Evolutionary conservation across 257 asterid genomes (phyloP).

Genomic region (Solanum peruvianum): DNA sequence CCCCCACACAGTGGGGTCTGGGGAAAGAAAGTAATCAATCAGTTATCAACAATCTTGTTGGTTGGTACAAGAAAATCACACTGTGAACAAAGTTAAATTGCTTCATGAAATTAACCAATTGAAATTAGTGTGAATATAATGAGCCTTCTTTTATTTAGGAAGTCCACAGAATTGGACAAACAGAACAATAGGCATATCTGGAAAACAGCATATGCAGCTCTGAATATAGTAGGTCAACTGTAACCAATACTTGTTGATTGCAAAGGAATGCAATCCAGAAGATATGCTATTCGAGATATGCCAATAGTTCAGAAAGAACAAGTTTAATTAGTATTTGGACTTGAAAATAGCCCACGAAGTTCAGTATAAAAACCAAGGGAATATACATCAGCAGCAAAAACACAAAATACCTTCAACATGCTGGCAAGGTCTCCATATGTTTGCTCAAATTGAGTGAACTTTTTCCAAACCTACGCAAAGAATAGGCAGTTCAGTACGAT

Average conservation of each 20-base stretch:
- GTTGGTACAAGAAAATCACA: not conserved
- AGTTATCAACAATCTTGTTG: not conserved
- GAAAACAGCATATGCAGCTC: not conserved
- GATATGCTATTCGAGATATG: not conserved
- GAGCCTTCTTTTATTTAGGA: not conserved
- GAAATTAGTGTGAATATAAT: not conserved
- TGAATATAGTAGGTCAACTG: not conserved
- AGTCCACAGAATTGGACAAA: not conserved
- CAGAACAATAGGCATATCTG: not conserved
- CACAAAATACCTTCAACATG: conserved; percentile 70
- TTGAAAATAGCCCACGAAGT: not conserved
- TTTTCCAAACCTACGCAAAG: conserved; percentile 77
- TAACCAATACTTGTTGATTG: not conserved
- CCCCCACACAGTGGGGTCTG: not conserved
- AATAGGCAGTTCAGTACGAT: not conserved
- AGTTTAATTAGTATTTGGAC: not conserved
- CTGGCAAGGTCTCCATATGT: conserved; percentile 95
- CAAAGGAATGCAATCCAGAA: not conserved
- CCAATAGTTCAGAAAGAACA: not conserved
- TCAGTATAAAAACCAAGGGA: not conserved
- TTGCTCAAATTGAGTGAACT: conserved; percentile 80
- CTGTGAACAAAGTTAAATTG: not conserved
- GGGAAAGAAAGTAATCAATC: not conserved
- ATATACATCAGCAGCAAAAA: not conserved
- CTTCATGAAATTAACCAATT: not conserved